These are phyloP conservation scores for Lactarius quietus DNA, from an alignment of 768 basidiomycete species.

Conservation along the genomic window DNA sequence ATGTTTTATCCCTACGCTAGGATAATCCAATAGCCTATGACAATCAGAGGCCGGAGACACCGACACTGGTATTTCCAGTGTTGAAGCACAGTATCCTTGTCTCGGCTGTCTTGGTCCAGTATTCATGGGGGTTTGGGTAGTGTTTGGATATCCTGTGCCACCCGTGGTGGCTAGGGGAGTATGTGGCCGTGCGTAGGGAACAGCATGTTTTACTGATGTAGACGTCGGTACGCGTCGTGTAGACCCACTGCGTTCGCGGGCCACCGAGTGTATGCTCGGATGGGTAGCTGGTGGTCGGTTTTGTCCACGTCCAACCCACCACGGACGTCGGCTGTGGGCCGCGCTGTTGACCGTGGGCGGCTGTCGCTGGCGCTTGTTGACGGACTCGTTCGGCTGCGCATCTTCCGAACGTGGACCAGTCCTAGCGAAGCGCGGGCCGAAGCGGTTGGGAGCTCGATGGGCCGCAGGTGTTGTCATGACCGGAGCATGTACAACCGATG, in stretches of 20 bases:
- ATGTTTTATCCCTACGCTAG: not conserved
- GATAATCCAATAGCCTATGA: not conserved
- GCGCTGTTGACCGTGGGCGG: conserved; percentile 18
- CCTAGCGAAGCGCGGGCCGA: not conserved
- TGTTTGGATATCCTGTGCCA: not conserved
- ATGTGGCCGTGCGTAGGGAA: not conserved
- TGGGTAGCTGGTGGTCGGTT: not conserved
- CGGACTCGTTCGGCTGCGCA: conserved; percentile 24
- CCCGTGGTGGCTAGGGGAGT: not conserved
- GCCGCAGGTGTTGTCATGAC: conserved; percentile 6
- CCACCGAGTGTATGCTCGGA: not conserved
- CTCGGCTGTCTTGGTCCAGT: not conserved
- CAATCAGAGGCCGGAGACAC: conserved; percentile 2
- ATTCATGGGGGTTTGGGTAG: not conserved
- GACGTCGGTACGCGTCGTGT: not conserved
- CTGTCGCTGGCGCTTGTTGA: conserved; percentile 10
- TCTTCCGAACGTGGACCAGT: conserved; percentile 16
- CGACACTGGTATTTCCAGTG: not conserved
- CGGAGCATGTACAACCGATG: conserved; percentile 12
- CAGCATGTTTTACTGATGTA: not conserved
- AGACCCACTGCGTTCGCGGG: not conserved
- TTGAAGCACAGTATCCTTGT: not conserved
- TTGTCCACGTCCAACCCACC: not conserved
- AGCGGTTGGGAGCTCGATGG: not conserved
- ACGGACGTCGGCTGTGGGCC: not conserved